Base-by-base conservation (phyloP, 2,329 filamentous ascomycete genomes). In the Aurifilum marmelostoma region DNA sequence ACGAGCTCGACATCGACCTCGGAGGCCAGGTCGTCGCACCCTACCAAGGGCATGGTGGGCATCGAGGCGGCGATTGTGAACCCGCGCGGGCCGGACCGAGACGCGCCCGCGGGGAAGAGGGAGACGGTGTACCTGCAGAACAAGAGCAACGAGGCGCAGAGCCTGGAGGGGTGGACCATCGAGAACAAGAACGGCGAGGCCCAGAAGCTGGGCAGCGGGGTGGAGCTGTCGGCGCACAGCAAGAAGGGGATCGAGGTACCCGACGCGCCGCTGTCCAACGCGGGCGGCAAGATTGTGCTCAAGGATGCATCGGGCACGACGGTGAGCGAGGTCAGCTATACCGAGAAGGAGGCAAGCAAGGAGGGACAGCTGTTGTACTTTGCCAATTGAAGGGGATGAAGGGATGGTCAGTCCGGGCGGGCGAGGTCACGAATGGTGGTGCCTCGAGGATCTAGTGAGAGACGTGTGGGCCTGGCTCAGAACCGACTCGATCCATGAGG, bases 61-160 rank as follows among this genome's bases (percentile, higher is more conserved):
- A 73, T 74, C 66, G 66, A 70, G 65, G 71, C 72, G 27, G 72
- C 72, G 21, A 61, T 74, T 29, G 71, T 74, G 58, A 74, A 73
- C 69, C 72, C 73, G 6, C n/a, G 63, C 43, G 72, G 73, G 16
- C 72, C 71, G 29, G 72, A 73, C 41, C 43, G 63, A 41, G 34
- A 66, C 16, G 66, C 70, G 3, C 43, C n/a, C 27, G 47, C 21
- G 47, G 72, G 67, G 27, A 62, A 67, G 16, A 60, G 69, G 27
- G 71, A 74, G 71, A 73, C 67, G 18, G 72, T 73, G 41, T 70
- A 69, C 32, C 18, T 74, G 16, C 63, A 70, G n/a, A 73, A 74
- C 61, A 59, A 61, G 50, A 34, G 67, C 11, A 24, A 56, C 24
- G 39, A 56, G 64, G 27, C 59, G 32, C 67, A 69, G 58, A 63